A percentile compares a stretch with the other conserved stretches of the same genome.
Conservation (phyloP, 2,329 filamentous ascomycete species). For the Alternaria conjuncta region DNA sequence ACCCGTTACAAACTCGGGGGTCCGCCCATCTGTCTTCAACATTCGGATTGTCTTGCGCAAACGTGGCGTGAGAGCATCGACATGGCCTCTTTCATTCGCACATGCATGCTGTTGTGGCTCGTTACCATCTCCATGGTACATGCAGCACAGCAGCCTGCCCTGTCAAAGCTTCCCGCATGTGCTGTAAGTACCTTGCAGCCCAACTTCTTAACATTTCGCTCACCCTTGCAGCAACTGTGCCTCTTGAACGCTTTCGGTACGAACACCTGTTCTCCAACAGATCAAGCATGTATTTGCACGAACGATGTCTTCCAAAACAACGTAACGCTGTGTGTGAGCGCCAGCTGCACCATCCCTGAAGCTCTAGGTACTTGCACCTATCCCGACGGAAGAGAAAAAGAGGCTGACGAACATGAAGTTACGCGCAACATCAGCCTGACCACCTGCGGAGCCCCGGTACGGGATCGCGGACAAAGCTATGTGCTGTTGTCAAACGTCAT, state of each 20-base stretch:
- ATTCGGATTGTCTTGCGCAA: neutral
- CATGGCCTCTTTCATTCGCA: conserved; percentile 3
- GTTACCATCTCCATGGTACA: conserved; percentile 1
- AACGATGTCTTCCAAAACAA: conserved; percentile 26
- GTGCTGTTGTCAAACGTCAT: conserved; percentile 44
- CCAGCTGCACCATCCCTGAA: conserved; percentile 30
- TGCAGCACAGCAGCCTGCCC: conserved; percentile 5
- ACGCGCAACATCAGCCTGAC: conserved; percentile 52
- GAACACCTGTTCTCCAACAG: conserved; percentile 24
- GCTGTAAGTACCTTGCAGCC: conserved; percentile 20
- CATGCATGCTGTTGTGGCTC: conserved; percentile 6
- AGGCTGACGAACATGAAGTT: conserved; percentile 24
- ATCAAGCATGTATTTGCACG: conserved; percentile 31
- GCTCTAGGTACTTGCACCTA: conserved; percentile 20
- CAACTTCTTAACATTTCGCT: neutral
- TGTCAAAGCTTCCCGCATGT: conserved; percentile 13
- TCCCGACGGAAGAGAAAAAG: neutral
- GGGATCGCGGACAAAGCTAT: conserved; percentile 46
- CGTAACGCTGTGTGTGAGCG: conserved; percentile 27
- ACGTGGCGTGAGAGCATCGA: neutral
- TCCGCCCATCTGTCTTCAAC: neutral
- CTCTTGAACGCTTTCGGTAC: conserved; percentile 16
- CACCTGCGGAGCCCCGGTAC: conserved; percentile 48
- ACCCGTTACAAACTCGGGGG: neutral
- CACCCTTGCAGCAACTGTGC: conserved; percentile 15